Evolutionary conservation across 2,329 filamentous ascomycete genomes (phyloP), one percentile per base, ranked within the genome.

Genomic region (Stagonosporopsis vannaccii): DNA sequence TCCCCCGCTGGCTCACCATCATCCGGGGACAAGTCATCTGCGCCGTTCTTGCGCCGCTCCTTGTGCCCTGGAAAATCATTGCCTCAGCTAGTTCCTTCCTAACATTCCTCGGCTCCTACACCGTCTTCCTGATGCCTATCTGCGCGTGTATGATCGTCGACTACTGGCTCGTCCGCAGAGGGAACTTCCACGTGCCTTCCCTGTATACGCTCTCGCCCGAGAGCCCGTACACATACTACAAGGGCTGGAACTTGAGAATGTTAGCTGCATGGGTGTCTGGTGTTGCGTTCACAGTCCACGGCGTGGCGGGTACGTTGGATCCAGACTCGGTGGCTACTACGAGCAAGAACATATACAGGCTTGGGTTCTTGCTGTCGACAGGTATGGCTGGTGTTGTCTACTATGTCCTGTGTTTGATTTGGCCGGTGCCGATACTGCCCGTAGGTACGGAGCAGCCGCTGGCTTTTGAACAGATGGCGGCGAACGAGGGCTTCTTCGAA

Each of bases 61-160:
- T 50, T 6, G 47, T 51, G 15, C 66, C 65, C 0, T 73, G 70
- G 71, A 71, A 65, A 17, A 72, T 72, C n/a, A 57, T 71, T 28
- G 47, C 56, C 6, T 66, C 63, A 9, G 69, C 61, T 7, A 59
- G 53, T 11, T 59, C 58, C 1, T 65, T 72, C 25, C 60, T 72
- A 13, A 71, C 60, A 13, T 73, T 73, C 60, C 62, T 73, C 32
- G 60, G 59, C 32, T 60, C 51, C 1, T 65, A 66, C 37, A 67
- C 60, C 20, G 63, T 72, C 20, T 73, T 73, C 59, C 33, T 73
- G 45, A 65, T 65, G 62, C 62, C 62, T 4, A 65, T 65, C 22
- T 61, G 58, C 58, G 62, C 62, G 5, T 62, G 57, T 44, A 65
- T 65, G 62, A 59, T 65, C 22, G 40, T 63, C 13, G 62, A 65